phyloP scores from a whole-genome alignment of 2,329 filamentous ascomycete species.

The Claviceps sp. region DNA sequence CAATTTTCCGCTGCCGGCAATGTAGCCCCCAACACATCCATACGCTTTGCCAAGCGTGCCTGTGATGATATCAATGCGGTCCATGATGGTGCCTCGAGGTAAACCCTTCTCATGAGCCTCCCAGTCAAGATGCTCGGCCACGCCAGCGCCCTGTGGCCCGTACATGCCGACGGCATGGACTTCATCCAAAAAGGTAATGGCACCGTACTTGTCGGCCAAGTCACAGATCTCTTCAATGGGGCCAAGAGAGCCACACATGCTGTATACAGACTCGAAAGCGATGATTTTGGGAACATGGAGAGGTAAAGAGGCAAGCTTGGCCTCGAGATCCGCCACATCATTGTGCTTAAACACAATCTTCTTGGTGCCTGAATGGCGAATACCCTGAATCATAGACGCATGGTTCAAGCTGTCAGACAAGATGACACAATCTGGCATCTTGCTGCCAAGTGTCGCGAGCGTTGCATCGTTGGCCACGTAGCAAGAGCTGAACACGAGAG shows the following conservation, averaged over 20 bases:
- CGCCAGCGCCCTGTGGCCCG: slow-evolving; percentile 85
- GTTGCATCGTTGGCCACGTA: slow-evolving; percentile 98
- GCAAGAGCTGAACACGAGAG: slow-evolving; percentile 92
- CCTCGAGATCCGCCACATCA: slow-evolving; percentile 82
- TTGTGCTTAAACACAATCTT: slow-evolving; percentile 99
- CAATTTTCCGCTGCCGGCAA: slow-evolving; percentile 74
- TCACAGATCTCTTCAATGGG: slow-evolving; percentile 95
- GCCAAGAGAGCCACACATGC: slow-evolving; percentile 96
- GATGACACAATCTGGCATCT: slow-evolving; percentile 91
- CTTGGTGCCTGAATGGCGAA: slow-evolving; percentile 89
- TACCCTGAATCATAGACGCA: slow-evolving; percentile 98
- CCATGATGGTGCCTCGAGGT: slow-evolving; percentile 76
- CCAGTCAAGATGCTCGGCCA: slow-evolving; percentile 94
- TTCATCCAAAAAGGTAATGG: slow-evolving; percentile 94
- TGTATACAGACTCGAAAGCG: slow-evolving; percentile 96
- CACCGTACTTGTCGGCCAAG: slow-evolving; percentile 92
- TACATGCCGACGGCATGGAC: slow-evolving; percentile 99
- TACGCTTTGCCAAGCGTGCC: slow-evolving; percentile 96
- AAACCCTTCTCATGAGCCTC: slow-evolving; percentile 67
- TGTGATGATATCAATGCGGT: slow-evolving; percentile 94
- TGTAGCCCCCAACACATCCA: slow-evolving; percentile 94
- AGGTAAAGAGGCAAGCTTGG: slow-evolving; percentile 79
- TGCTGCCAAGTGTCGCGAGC: slow-evolving; percentile 89
- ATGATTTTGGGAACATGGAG: slow-evolving; percentile 89
- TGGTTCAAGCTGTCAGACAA: slow-evolving; percentile 97